Evolutionary conservation across 306 rosid species (phyloP), one percentile per base, ranked within the genome.

Genomic region (Pyrus pyrifolia): DNA sequence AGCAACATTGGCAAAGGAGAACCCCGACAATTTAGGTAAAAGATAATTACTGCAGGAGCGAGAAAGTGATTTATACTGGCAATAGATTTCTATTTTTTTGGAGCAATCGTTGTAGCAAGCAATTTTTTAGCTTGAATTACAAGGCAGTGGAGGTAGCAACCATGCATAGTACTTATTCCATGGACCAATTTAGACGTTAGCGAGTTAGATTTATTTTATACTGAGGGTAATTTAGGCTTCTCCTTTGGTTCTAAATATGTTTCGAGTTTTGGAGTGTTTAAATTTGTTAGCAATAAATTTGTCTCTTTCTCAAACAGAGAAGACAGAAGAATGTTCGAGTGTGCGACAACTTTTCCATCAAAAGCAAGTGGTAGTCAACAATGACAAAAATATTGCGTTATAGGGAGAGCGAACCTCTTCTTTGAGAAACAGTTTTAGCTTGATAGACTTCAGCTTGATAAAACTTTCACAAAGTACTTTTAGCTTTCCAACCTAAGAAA

Each of bases 391-490:
- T 69, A 21, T n/a, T 46, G 67, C 33, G 40, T 63, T 57, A 72
- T 14, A 52, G 67, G 12, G 49, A 75, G 46, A 66, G 68, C 88
- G 78, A 76, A 91, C 98, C 98, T 90, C 93, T 82, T 95, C 97
- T 83, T 86, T 90, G 76, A 95, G 93, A 87, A 85, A 92, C 82
- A 92, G 71, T 73, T 87, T 90, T 65, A 86, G 91, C 84, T 87
- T 92, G 75, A 86, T 69, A 25, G 27, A 25, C 87, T 90, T 85
- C 76, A 95, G 84, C 90, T 92, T 95, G 83, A 92, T 92, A 79
- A 95, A 90, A 90, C 90, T 95, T 76, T 89, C 97, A 67, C 97
- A 95, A 21, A 95, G 99, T 73, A 85, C 78, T 83, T 95, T 95
- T 63, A 95, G 91, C 87, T 90, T 92, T 45, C 97, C 97, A 31